Conservation (phyloP, 2,329 filamentous ascomycete genomes). For the Venturia oleaginea region DNA sequence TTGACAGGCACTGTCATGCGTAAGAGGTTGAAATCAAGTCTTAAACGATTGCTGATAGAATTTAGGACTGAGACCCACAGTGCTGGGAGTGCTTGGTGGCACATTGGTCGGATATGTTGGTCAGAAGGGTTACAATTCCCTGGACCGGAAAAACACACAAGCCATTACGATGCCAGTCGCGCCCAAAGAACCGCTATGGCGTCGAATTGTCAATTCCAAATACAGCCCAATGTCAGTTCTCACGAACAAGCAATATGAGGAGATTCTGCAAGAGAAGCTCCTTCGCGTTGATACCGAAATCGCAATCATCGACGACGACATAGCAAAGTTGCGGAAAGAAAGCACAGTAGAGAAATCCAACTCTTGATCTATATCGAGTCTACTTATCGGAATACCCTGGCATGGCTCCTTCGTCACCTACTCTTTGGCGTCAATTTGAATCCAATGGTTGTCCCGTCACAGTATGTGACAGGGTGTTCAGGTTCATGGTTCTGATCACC, state of each 20-base stretch:
- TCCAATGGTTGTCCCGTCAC: not conserved
- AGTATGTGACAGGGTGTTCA: not conserved
- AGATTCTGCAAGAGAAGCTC: slow-evolving; percentile 62
- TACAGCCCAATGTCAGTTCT: slow-evolving; percentile 65
- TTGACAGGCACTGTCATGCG: slow-evolving; percentile 11
- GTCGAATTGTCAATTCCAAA: slow-evolving; percentile 49
- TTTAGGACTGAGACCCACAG: slow-evolving; percentile 39
- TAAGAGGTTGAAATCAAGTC: not conserved
- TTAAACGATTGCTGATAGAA: slow-evolving; percentile 22
- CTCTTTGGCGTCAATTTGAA: not conserved
- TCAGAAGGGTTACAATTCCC: slow-evolving; percentile 45
- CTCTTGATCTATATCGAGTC: no score
- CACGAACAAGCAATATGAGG: slow-evolving; percentile 63
- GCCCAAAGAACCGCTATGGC: slow-evolving; percentile 33
- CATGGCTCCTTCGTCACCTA: not conserved
- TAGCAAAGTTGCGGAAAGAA: slow-evolving; percentile 41
- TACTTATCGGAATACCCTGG: not conserved
- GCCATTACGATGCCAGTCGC: slow-evolving; percentile 11
- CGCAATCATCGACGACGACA: slow-evolving; percentile 67
- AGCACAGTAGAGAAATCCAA: not conserved
- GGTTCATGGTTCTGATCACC: slow-evolving; percentile 8
- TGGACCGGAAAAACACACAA: slow-evolving; percentile 38
- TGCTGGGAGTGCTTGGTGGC: slow-evolving; percentile 53
- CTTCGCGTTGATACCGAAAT: slow-evolving; percentile 67
- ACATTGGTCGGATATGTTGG: slow-evolving; percentile 48